Evolutionary conservation across 805 yeast species (phyloP), one percentile per base, ranked within the genome.

Genomic region (Saturnispora diversa): DNA sequence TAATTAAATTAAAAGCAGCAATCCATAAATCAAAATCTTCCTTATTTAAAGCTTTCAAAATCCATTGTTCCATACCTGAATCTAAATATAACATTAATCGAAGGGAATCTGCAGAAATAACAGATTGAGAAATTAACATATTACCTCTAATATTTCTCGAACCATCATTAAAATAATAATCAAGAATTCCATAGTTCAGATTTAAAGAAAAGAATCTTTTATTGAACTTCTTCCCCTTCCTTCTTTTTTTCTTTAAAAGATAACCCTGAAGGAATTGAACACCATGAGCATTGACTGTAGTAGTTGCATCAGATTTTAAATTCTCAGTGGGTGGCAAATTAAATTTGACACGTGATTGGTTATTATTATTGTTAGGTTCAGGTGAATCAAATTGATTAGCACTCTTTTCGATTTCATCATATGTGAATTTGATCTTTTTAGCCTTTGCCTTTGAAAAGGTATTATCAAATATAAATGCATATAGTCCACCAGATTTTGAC

Each of bases 51-150:
- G 97, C 84, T 51, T 83, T 84, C 45, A 90, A 66, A 28, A 76
- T 77, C 97, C 97, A 90, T 8, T 84, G 78, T 57, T 90, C 97
- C 77, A 90, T 79, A 2, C 97, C 97, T 0, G 97, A 86, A 58
- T 92, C 97, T 44, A 92, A 72, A 34, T 81, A 77, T 31, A 92
- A 77, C 52, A 84, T 80, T 39, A 74, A 63, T 19, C 75, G 74
- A 43, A 73, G 72, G 20, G 75, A 68, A 51, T 80, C 80, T 0
- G 94, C 95, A 42, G 88, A 75, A 2, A 92, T 77, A n/a, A 83
- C 83, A 3, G 94, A 78, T 35, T 82, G 71, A 39, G 74, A 76
- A 36, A 92, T 76, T 27, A 90, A 94, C 85, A 92, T 86, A 53
- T 85, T 87, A 42, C 98, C 98, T 42, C 97, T 71, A 35, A 85